Conservation (phyloP, 2,329 filamentous ascomycete genomes). For the Penicillium sp. region DNA sequence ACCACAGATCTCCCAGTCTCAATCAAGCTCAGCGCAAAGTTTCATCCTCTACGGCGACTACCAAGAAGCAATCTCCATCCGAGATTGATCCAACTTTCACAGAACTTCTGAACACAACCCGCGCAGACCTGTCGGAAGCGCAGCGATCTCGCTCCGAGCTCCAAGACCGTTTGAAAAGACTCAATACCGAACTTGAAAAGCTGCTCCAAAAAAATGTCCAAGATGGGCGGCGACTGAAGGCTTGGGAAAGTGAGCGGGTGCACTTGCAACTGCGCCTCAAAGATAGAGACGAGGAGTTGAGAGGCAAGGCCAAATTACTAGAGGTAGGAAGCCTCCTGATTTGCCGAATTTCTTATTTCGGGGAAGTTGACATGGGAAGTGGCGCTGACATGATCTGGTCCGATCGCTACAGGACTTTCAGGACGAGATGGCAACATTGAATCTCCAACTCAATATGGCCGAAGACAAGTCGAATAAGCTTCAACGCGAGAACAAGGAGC, state of each 20-base stretch:
- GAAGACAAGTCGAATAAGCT: conserved; percentile 72
- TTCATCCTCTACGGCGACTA: conserved; percentile 30
- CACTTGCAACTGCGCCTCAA: conserved; percentile 64
- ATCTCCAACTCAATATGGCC: conserved; percentile 81
- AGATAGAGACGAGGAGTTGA: conserved; percentile 81
- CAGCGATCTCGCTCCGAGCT: conserved; percentile 70
- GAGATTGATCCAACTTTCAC: conserved; percentile 31
- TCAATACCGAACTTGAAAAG: conserved; percentile 62
- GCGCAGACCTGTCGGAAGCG: conserved; percentile 70
- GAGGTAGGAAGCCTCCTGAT: conserved; percentile 53
- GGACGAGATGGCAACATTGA: conserved; percentile 85
- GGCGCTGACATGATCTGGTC: conserved; percentile 9
- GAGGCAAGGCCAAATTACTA: conserved; percentile 76
- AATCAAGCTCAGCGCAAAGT: conserved; percentile 25
- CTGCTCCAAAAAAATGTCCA: conserved; percentile 59
- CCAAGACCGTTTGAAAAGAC: conserved; percentile 60
- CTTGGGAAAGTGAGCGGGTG: conserved; percentile 62
- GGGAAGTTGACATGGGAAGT: not conserved
- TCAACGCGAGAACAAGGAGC: conserved; percentile 77
- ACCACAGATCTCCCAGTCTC: conserved; percentile 21
- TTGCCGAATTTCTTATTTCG: not conserved
- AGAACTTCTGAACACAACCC: conserved; percentile 38
- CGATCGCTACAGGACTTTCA: conserved; percentile 65
- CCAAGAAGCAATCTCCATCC: conserved; percentile 25
- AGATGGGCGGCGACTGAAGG: conserved; percentile 61